Percentiles rank a stretch among this genome's conserved stretches.
Evolutionary conservation across 768 basidiomycete genomes (phyloP).

Genomic region (Lepiota brunneoincarnata): DNA sequence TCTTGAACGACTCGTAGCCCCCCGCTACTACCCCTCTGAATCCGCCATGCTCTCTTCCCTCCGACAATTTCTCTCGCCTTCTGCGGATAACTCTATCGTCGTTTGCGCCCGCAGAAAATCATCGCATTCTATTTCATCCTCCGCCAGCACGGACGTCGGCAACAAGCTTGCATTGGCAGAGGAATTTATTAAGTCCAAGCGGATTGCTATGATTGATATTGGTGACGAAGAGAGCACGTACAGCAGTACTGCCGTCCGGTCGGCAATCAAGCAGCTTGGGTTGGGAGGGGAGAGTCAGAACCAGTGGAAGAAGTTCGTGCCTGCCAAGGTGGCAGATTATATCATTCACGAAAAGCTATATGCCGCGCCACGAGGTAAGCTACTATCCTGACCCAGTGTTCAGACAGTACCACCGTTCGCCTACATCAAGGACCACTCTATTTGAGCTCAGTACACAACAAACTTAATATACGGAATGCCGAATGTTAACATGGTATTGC

Average conservation of each 20-base stretch:
- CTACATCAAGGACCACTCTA: too few species aligned
- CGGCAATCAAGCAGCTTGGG: slow-evolving; percentile 31
- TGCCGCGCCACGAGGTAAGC: too few species aligned
- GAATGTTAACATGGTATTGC: too few species aligned
- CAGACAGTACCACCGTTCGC: too few species aligned
- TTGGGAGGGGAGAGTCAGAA: slow-evolving; percentile 19
- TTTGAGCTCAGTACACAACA: too few species aligned
- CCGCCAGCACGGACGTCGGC: slow-evolving; percentile 5
- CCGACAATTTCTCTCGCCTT: slow-evolving; percentile 51
- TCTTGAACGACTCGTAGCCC: slow-evolving; percentile 72
- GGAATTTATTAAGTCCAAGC: slow-evolving; percentile 48
- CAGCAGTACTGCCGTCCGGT: slow-evolving; percentile 71
- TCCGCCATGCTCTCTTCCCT: slow-evolving; percentile 56
- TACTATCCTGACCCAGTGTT: too few species aligned
- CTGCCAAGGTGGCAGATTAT: slow-evolving; percentile 45
- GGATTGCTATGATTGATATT: slow-evolving; percentile 62
- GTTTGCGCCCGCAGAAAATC: slow-evolving; percentile 57
- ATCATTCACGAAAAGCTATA: slow-evolving; percentile 50
- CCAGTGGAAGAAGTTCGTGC: slow-evolving; percentile 48
- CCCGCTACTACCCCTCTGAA: slow-evolving; percentile 66
- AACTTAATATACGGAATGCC: too few species aligned
- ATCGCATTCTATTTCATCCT: not conserved
- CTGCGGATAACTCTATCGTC: slow-evolving; percentile 56
- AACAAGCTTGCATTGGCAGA: slow-evolving; percentile 30
- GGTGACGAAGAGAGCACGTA: slow-evolving; percentile 50